Evolutionary conservation across 2,329 filamentous ascomycete species (phyloP), one percentile per base, ranked within the genome.

Genomic region (Pseudogymnoascus sp.): DNA sequence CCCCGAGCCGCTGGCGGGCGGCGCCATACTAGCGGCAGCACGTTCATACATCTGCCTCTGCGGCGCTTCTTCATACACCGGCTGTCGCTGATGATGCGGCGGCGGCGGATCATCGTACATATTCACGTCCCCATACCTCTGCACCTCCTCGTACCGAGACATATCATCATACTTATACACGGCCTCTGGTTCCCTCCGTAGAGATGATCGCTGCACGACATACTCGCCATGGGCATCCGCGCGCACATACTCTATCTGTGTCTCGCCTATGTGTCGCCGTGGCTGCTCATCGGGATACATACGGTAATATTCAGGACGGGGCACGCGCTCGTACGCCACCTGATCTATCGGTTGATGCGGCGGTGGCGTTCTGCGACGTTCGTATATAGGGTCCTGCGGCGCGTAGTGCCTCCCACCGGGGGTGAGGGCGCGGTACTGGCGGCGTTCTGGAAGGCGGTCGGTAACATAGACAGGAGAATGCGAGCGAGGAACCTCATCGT

Each of bases 181-280:
- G 37, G 61, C 15, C 22, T 65, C 65, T 12, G 63, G 64, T 53
- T 65, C 64, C 18, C 57, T 58, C 3, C 33, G 18, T 39, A 68
- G 68, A 22, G 77, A 64, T 4, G 77, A 77, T 28, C 77, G 74
- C 38, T 75, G 73, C 60, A 80, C 73, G 62, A 77, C 75, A 63
- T 80, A 81, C 57, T 78, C 73, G 9, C 78, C 78, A 18, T 75
- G 69, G 1, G 75, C 71, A 65, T 78, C 76, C 11, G 73, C 75
- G 38, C 77, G 74, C 35, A 82, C 73, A 9, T 80, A 70, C 66
- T 82, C 79, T 62, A 76, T 77, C 59, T 68, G 67, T 22, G 60
- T 43, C 36, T 71, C 65, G 47, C 69, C 67, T 4, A 67, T 64
- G 39, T 71, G 70, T n/a, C 65, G 64, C 25, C 64, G 68, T 50